Base-by-base conservation (phyloP, 768 basidiomycete genomes). In the Pisolithus sp. region DNA sequence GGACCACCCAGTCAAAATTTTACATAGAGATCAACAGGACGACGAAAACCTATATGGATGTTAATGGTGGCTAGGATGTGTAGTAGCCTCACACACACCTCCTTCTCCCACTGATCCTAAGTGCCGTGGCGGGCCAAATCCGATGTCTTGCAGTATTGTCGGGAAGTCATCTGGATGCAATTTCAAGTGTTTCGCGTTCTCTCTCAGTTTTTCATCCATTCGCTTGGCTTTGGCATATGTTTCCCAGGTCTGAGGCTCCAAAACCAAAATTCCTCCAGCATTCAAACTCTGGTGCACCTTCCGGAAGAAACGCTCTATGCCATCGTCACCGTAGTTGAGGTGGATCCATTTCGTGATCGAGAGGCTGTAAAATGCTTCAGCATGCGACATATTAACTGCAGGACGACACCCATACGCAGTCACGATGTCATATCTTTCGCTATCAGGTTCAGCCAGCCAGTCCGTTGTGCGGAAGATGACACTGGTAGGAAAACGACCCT, bases 321-420 rank as follows among this genome's bases (percentile, higher is more conserved):
- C 92, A 1, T 78, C 77, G 60, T 96, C 93, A 9, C 87, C 86
- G 10, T 74, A 73, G 57, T 93, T 84, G 9, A 95, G 72, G 66
- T 95, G 93, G 28, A 94, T 89, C 93, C 93, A 95, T 68, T 93
- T 95, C 0, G 91, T 81, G 41, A 94, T 69, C 0, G 92, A 94
- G 57, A 95, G 82, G 1, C 90, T 93, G 62, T 3, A 30, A 39
- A 31, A 26, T 18, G 8, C 10, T 49, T 23, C 37, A 20, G 48
- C 31, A 23, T 31, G 50, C 3, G 17, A 8, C 39, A 36, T 37
- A 13, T 7, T n/a, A 15, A 4, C 34, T 4, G 39, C 46, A 53
- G 4, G 17, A 6, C 30, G 6, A 17, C 10, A 21, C 18, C 68
- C 85, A 55, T 60, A 93, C 93, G 83, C 93, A 34, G 93, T 54